phyloP scores from a whole-genome alignment of 352 stramenopile genomes.

The Phytophthora sp. region DNA sequence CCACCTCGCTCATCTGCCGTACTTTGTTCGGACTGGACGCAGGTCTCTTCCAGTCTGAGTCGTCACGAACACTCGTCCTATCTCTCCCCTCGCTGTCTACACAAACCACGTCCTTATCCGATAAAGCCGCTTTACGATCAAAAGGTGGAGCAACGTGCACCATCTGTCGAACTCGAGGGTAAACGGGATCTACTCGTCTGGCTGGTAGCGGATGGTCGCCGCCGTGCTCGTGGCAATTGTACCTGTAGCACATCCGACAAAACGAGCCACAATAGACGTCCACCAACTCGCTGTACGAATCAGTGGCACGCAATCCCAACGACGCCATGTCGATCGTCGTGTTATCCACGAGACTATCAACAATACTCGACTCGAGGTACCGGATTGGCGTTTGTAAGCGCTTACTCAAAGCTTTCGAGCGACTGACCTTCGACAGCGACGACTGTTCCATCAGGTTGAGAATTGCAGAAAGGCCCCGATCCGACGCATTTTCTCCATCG shows the following conservation, averaged over 20 bases:
- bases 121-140: constrained; percentile 5
- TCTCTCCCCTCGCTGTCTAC: background rate
- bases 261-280: constrained; percentile 89
- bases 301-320: constrained; percentile 54
- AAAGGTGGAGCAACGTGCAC: constrained; percentile 9
- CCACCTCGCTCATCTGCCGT: background rate
- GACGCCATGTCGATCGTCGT: constrained; percentile 19
- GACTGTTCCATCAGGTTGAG: constrained; percentile 27
- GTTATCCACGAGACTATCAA: constrained; percentile 15
- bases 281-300: constrained; percentile 71
- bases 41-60: background rate
- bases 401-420: constrained; percentile 11
- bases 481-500: background rate
- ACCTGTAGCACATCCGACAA: constrained; percentile 92
- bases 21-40: background rate
- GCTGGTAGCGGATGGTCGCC: constrained; percentile 72
- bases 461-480: constrained; percentile 24
- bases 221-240: constrained; percentile 91
- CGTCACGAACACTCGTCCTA: background rate
- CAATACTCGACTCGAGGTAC: background rate
- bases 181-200: constrained; percentile 56
- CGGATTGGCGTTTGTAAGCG: constrained; percentile 23
- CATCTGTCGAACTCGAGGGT: constrained; percentile 45
- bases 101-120: constrained; percentile 23
- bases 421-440: too few relatives aligned